phyloP scores from a whole-genome alignment of 495 filamentous ascomycete species.

The Penicillium dipodomyicola region DNA sequence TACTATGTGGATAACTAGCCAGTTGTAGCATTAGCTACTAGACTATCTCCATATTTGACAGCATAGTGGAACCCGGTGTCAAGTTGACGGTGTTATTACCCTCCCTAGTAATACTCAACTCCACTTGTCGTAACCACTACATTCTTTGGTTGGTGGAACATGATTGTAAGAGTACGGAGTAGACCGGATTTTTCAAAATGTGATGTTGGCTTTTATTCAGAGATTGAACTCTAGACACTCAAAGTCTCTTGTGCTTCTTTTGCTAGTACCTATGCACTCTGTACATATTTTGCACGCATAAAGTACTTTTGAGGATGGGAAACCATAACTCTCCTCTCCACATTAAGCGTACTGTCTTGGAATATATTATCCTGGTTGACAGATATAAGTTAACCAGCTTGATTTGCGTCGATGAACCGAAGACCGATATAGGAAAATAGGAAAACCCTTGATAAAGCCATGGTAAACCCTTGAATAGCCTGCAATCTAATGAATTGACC shows the following conservation, averaged over 20 bases:
- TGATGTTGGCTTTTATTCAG: background rate
- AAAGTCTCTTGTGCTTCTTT: background rate
- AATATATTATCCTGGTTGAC: background rate
- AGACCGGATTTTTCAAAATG: background rate
- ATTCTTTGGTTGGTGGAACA: too few relatives aligned
- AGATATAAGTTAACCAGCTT: background rate
- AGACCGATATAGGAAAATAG: background rate
- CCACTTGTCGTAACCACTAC: too few relatives aligned
- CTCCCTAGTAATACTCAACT: too few relatives aligned
- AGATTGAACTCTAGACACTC: background rate
- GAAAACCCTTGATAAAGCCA: background rate
- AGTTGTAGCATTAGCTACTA: too few relatives aligned
- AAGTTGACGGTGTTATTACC: too few relatives aligned
- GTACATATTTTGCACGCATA: background rate
- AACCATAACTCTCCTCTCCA: background rate
- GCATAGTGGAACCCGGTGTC: too few relatives aligned
- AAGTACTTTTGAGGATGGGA: background rate
- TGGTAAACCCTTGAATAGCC: background rate
- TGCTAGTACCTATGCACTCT: background rate
- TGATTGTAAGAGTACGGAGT: too few relatives aligned
- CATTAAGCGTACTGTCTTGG: background rate
- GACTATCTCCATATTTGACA: too few relatives aligned
- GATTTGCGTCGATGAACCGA: too few relatives aligned
- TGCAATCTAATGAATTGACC: background rate
- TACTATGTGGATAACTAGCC: too few relatives aligned